Evolutionary conservation across 2,329 filamentous ascomycete species (phyloP).

Genomic region (Botrytis tulipae): DNA sequence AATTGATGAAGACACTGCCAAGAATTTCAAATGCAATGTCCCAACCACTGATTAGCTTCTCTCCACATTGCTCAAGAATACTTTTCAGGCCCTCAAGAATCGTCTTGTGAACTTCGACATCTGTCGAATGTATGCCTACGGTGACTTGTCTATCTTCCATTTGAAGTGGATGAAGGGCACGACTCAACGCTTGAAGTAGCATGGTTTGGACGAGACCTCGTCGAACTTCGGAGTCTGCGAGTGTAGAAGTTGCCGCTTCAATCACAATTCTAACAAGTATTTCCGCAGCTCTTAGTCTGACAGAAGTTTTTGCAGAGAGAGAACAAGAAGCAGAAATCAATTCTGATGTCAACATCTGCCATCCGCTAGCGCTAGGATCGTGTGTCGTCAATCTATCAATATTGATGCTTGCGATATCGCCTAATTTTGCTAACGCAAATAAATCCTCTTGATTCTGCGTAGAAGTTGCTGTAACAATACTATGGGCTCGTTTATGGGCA

Average conservation of each 20-base stretch:
- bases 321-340: constrained; percentile 53
- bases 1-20: constrained; percentile 68
- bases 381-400: constrained; percentile 70
- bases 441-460: constrained; percentile 60
- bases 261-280: constrained; percentile 59
- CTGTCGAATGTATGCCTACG: constrained; percentile 59
- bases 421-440: constrained; percentile 70
- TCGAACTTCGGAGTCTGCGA: constrained; percentile 49
- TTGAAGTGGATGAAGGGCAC: constrained; percentile 59
- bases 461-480: constrained; percentile 47
- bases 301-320: constrained; percentile 47
- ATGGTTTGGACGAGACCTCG: constrained; percentile 67
- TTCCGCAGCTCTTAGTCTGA: constrained; percentile 61
- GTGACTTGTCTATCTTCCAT: constrained; percentile 51
- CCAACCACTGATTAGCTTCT: constrained; percentile 82
- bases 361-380: constrained; percentile 68
- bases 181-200: constrained; percentile 64
- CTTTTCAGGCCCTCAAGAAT: constrained; percentile 77
- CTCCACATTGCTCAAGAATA: constrained; percentile 84
- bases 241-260: constrained; percentile 57
- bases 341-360: constrained; percentile 63
- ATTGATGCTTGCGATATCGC: constrained; percentile 71
- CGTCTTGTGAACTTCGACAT: constrained; percentile 77
- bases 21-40: constrained; percentile 82
- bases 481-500: constrained; percentile 42